These are phyloP conservation scores for Cyanidioschyzon merolae DNA, from an alignment of 23 red algal genomes.

Conservation along the genomic window DNA sequence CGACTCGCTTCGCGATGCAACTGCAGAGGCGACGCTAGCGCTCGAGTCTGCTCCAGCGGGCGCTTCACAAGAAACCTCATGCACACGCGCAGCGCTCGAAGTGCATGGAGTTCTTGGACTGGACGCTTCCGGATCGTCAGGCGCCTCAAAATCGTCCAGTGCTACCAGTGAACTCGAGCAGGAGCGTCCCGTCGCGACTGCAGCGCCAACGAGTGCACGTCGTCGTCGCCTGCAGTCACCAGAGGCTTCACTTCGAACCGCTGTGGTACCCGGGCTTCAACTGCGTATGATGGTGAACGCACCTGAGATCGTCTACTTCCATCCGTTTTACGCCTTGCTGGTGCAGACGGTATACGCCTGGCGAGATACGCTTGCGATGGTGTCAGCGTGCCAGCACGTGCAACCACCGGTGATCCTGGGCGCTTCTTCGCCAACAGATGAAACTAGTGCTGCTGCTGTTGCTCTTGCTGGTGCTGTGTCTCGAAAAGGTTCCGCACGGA, in stretches of 20 bases:
- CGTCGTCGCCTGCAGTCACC: too few relatives aligned
- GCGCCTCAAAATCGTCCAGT: too few relatives aligned
- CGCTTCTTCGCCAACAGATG: not conserved
- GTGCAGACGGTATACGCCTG: not conserved
- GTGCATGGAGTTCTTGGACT: too few relatives aligned
- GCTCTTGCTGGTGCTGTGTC: not conserved
- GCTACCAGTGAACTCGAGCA: too few relatives aligned
- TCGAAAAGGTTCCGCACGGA: not conserved
- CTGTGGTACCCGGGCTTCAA: not conserved
- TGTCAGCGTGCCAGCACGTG: not conserved
- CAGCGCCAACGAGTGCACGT: too few relatives aligned
- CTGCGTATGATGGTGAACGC: not conserved
- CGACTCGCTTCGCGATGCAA: not conserved
- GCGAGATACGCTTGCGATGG: not conserved
- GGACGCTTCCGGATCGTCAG: too few relatives aligned
- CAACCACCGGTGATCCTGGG: not conserved
- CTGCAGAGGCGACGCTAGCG: too few relatives aligned
- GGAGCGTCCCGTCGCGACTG: too few relatives aligned
- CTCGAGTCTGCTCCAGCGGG: too few relatives aligned
- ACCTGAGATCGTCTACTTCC: conserved; percentile 2
- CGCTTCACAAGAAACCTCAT: too few relatives aligned
- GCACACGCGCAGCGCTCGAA: too few relatives aligned
- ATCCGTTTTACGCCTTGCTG: conserved; percentile 1
- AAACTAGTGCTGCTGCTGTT: not conserved
- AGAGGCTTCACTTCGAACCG: too few relatives aligned